Evolutionary conservation across 495 filamentous ascomycete genomes (phyloP).

Genomic region (Copromyces sp.): DNA sequence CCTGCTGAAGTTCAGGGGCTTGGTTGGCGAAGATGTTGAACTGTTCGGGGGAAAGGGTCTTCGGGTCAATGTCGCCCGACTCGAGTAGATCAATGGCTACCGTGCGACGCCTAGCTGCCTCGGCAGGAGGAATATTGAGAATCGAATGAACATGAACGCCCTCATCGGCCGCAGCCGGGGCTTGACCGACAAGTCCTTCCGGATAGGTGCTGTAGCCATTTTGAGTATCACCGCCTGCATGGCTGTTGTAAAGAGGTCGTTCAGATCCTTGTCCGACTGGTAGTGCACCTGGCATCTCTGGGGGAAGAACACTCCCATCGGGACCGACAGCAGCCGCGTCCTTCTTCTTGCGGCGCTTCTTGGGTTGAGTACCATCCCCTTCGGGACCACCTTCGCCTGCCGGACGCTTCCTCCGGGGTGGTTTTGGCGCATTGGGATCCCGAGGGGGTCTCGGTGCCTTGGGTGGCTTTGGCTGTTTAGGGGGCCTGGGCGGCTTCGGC

Average conservation of each 20-base stretch:
- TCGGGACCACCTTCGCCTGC: constrained; percentile 3
- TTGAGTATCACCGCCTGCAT: neutral
- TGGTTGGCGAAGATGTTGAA: constrained; percentile 43
- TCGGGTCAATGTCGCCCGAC: constrained; percentile 26
- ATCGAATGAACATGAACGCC: constrained; percentile 11
- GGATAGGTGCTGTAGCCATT: constrained; percentile 8
- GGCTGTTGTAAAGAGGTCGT: constrained; percentile 9
- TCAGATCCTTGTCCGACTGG: constrained; percentile 11
- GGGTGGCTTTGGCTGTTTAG: constrained; percentile 46
- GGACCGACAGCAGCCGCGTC: constrained; percentile 3
- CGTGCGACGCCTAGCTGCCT: constrained; percentile 30
- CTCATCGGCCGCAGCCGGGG: neutral
- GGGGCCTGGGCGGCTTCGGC: constrained; percentile 41
- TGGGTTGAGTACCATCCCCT: constrained; percentile 9
- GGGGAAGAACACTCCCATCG: constrained; percentile 8
- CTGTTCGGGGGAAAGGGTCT: constrained; percentile 35
- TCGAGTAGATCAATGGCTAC: constrained; percentile 31
- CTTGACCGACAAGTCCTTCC: constrained; percentile 9
- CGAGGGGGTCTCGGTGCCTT: neutral
- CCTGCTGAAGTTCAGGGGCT: constrained; percentile 33
- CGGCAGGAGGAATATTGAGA: constrained; percentile 32
- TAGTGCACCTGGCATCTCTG: constrained; percentile 19
- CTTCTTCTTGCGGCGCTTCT: constrained; percentile 24
- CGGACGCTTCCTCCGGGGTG: constrained; percentile 46
- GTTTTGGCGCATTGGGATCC: constrained; percentile 27